phyloP scores from a whole-genome alignment of 2,329 filamentous ascomycete genomes.

The Claviceps arundinis region DNA sequence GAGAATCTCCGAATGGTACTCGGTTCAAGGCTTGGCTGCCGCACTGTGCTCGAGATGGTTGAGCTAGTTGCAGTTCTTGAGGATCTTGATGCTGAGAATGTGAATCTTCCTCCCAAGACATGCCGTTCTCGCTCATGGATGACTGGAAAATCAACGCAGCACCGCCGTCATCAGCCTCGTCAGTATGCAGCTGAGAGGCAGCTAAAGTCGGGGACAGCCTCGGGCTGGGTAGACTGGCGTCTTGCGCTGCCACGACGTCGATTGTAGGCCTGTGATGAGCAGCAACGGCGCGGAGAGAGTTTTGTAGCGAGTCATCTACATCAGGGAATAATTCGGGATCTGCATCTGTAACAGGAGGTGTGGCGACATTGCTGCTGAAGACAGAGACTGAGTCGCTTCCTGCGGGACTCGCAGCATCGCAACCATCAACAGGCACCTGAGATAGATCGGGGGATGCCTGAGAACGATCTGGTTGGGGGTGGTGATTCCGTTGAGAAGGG shows the following conservation, averaged over 20 bases:
- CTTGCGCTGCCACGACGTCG: slow-evolving; percentile 62
- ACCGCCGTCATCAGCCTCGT: slow-evolving; percentile 31
- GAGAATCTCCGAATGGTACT: not conserved
- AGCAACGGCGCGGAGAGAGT: slow-evolving; percentile 31
- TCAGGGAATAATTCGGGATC: slow-evolving; percentile 50
- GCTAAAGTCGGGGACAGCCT: slow-evolving; percentile 85
- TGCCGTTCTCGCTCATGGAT: slow-evolving; percentile 14
- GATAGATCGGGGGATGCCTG: slow-evolving; percentile 32
- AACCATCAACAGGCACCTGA: slow-evolving; percentile 21
- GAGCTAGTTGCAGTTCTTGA: slow-evolving; percentile 9
- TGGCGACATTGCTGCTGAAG: slow-evolving; percentile 53
- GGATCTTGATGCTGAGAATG: slow-evolving; percentile 22
- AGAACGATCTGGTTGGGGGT: slow-evolving; percentile 27
- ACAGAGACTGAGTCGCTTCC: slow-evolving; percentile 44
- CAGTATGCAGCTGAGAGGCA: slow-evolving; percentile 42
- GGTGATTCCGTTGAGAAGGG: slow-evolving; percentile 24
- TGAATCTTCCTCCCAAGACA: slow-evolving; percentile 27
- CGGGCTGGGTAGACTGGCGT: slow-evolving; percentile 87
- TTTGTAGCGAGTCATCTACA: slow-evolving; percentile 34
- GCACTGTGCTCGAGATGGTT: slow-evolving; percentile 7
- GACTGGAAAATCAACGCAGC: slow-evolving; percentile 21
- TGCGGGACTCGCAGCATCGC: slow-evolving; percentile 37
- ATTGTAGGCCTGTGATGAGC: slow-evolving; percentile 40
- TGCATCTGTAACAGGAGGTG: slow-evolving; percentile 62
- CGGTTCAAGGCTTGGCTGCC: slow-evolving; percentile 7